Base-by-base conservation (phyloP, 345 rosid species). In the Jatropha curcas region DNA sequence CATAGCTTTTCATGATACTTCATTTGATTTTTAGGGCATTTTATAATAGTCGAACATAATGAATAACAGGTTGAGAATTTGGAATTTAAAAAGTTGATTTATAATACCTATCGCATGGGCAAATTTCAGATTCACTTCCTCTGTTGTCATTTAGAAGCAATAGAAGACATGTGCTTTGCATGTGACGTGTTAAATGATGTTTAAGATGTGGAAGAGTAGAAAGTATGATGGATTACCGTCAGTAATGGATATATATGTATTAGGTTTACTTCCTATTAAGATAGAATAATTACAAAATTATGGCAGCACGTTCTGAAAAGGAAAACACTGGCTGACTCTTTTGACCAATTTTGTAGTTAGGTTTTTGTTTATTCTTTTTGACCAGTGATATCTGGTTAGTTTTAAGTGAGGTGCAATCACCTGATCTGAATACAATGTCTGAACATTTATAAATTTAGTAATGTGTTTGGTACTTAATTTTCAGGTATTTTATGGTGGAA, bases 11-110 rank as follows among this genome's bases (percentile, higher is more conserved):
- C 19, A 35, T 53, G 25, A 30, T 53, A 3, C 5, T 24, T 59
- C 67, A 22, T 41, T 51, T 12, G 33, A 16, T 41, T 33, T 10
- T 52, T 60, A 37, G 20, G 33, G n/a, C 58, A 9, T 35, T 64
- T 34, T 65, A 24, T 45, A 17, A 33, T 46, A 34, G 39, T 35
- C 27, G 20, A 25, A 0, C 4, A 11, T 1, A 20, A 30, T 3
- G 68, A 37, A 12, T 20, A 71, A 71, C 24, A 5, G 17, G 37
- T 56, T 48, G 17, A 57, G 62, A 46, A 13, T 37, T 65, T 46
- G 66, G 56, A 74, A 56, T 33, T 62, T 17, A 45, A 55, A 3
- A 20, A n/a, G 68, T 37, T 56, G 51, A 64, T 55, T 63, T 6
- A 7, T 13, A 16, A 7, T 34, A 22, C 20, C 52, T 43, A 41